Conservation (phyloP, 176 grass and related monocot genomes). For the Miscanthus lutarioriparius region DNA sequence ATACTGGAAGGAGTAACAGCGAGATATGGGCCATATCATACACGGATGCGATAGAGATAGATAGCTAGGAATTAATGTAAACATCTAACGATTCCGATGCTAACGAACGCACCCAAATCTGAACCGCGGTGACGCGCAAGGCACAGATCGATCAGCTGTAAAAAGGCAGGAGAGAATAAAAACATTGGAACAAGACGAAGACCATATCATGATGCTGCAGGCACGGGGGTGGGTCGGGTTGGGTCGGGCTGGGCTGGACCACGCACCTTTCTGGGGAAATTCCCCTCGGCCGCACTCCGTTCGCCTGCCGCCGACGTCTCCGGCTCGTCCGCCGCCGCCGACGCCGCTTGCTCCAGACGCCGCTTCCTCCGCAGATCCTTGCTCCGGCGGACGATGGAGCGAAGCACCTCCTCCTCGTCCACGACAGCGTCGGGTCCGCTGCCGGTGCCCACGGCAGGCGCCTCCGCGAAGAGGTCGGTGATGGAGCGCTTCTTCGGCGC, state of each 20-base stretch:
- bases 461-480: conserved; percentile 56
- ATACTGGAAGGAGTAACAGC: conserved; percentile 7
- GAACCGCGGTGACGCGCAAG: background rate
- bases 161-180: background rate
- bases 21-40: background rate
- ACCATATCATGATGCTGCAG: conserved; percentile 28
- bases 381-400: conserved; percentile 14
- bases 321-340: background rate
- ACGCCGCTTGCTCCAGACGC: background rate
- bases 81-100: background rate
- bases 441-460: conserved; percentile 13
- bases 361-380: conserved; percentile 36
- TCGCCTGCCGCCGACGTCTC: background rate
- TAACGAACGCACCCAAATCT: background rate
- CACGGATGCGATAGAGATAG: background rate
- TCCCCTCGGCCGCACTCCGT: conserved; percentile 25
- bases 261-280: conserved; percentile 47
- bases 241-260: conserved; percentile 49
- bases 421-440: background rate
- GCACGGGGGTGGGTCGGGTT: conserved; percentile 5
- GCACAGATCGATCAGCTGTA: background rate
- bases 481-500: conserved; percentile 64
- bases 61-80: conserved; percentile 9
- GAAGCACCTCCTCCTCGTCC: conserved; percentile 26
- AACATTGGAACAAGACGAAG: conserved; percentile 3